phyloP scores from a whole-genome alignment of 192 early-diverging fungal genomes.

The Phycomyces nitens region DNA sequence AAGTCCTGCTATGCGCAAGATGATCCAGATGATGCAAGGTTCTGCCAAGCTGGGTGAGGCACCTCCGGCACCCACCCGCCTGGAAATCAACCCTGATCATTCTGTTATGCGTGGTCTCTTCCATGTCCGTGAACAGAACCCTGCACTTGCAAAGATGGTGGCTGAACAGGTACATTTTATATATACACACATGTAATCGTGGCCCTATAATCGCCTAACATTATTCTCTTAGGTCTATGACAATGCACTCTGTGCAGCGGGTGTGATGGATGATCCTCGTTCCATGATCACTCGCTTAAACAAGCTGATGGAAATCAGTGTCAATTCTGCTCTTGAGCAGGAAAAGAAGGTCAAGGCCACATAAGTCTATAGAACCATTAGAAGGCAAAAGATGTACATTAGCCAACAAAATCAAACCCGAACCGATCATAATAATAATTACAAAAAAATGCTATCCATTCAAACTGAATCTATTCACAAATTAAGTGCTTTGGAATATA shows the following conservation, averaged over 20 bases:
- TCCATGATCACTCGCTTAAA: constrained; percentile 76
- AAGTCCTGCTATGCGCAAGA: constrained; percentile 64
- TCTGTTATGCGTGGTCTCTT: constrained; percentile 66
- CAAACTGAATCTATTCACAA: no score
- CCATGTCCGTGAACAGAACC: constrained; percentile 52
- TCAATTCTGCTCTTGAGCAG: constrained; percentile 25
- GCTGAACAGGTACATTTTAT: constrained; percentile 55
- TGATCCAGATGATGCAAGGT: constrained; percentile 62
- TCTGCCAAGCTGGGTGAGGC: constrained; percentile 48
- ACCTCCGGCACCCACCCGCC: constrained; percentile 58
- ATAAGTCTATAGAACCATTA: background rate
- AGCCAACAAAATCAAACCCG: no score
- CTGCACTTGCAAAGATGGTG: constrained; percentile 62
- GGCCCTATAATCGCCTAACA: no score
- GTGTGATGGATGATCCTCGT: constrained; percentile 73
- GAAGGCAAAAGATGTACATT: background rate
- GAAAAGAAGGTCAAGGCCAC: constrained; percentile 27
- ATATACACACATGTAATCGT: background rate
- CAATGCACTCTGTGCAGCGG: constrained; percentile 75
- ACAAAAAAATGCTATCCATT: no score
- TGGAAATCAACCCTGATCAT: constrained; percentile 76
- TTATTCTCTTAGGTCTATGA: constrained; percentile 65
- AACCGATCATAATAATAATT: no score
- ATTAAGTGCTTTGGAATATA: no score
- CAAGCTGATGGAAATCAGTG: constrained; percentile 44